Evolutionary conservation across 257 asterid genomes (phyloP).

Genomic region (Ocimum tenuiflorum): DNA sequence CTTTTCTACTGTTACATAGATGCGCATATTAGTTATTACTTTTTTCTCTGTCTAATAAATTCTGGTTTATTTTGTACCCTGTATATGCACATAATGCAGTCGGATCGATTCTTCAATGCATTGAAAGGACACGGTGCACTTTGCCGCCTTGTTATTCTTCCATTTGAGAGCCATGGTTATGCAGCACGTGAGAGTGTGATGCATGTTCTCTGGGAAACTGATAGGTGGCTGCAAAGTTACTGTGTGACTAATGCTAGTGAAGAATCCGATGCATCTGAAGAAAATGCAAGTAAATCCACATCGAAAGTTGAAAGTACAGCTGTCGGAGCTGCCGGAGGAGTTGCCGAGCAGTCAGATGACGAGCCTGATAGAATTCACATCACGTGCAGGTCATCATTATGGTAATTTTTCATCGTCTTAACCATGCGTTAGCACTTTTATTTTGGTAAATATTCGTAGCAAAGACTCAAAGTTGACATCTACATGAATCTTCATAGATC

Average conservation of each 20-base stretch:
- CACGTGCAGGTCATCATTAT: slow-evolving; percentile 50
- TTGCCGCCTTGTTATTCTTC: slow-evolving; percentile 85
- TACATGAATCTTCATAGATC: background rate
- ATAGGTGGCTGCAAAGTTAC: slow-evolving; percentile 79
- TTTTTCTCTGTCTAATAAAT: background rate
- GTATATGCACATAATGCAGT: slow-evolving; percentile 40
- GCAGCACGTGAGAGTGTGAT: slow-evolving; percentile 93
- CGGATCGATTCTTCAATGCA: slow-evolving; percentile 87
- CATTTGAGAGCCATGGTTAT: slow-evolving; percentile 92
- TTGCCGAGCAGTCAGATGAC: slow-evolving; percentile 42
- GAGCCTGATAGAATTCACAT: slow-evolving; percentile 29
- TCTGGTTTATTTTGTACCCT: background rate
- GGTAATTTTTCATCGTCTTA: slow-evolving; percentile 31
- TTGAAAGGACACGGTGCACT: slow-evolving; percentile 96
- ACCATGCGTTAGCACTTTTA: background rate
- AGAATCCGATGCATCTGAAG: slow-evolving; percentile 28
- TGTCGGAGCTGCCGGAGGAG: slow-evolving; percentile 62
- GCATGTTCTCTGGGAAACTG: slow-evolving; percentile 99
- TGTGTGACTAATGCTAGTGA: slow-evolving; percentile 39
- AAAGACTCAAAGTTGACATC: background rate
- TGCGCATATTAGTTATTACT: too few species aligned
- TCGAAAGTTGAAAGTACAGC: slow-evolving; percentile 38
- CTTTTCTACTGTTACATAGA: too few species aligned
- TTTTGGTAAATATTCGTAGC: background rate
- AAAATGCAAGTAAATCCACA: slow-evolving; percentile 18